Conservation (phyloP, 768 basidiomycete genomes). For the Mrakia hoshinonis region DNA sequence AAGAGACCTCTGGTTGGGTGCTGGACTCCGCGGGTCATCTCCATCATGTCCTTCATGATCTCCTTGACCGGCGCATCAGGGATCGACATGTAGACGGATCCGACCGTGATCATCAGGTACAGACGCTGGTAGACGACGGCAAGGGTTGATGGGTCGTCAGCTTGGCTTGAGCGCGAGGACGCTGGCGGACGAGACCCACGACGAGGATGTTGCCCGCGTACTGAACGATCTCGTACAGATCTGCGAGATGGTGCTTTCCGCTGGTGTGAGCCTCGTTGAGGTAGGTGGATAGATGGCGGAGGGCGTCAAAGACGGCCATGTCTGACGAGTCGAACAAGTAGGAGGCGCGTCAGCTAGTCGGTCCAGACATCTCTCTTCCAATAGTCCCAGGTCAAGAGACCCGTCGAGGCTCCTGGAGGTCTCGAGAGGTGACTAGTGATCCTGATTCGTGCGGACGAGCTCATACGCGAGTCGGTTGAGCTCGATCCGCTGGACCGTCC, state of each 20-base stretch:
- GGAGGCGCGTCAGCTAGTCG: too few relatives aligned
- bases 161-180: not conserved
- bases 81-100: slow-evolving; percentile 97
- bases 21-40: slow-evolving; percentile 94
- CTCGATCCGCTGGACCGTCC: too few relatives aligned
- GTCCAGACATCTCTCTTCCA: too few relatives aligned
- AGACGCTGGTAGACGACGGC: slow-evolving; percentile 35
- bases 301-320: slow-evolving; percentile 96
- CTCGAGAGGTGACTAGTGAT: not conserved
- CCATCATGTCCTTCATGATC: slow-evolving; percentile 99
- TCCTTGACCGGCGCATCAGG: slow-evolving; percentile 95
- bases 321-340: slow-evolving; percentile 54
- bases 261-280: slow-evolving; percentile 90
- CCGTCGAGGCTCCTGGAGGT: too few relatives aligned
- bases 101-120: slow-evolving; percentile 97
- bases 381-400: too few relatives aligned
- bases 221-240: slow-evolving; percentile 99
- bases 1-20: slow-evolving; percentile 96
- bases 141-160: not conserved
- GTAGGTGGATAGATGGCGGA: slow-evolving; percentile 90
- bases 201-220: slow-evolving; percentile 46
- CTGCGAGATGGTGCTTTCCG: slow-evolving; percentile 88
- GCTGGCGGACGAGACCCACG: not conserved
- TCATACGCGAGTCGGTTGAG: not conserved
- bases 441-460: not conserved